Percentiles rank a stretch among this genome's conserved stretches.
phyloP scores from a whole-genome alignment of 2,329 filamentous ascomycete genomes.

The Plectosphaerella cucumerina region DNA sequence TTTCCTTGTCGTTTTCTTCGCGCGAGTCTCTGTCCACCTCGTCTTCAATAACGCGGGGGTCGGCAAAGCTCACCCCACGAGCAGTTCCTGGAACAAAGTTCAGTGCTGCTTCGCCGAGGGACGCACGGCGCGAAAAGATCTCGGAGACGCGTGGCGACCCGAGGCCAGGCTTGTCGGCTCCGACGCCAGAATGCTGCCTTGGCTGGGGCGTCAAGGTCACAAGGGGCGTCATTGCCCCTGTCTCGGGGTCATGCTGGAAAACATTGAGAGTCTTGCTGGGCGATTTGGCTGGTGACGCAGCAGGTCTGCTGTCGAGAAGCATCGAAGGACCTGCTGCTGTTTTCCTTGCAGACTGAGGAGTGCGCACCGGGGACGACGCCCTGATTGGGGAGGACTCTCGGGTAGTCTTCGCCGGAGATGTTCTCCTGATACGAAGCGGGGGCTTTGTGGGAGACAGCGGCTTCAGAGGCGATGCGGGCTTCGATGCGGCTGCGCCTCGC shows the following conservation, averaged over 20 bases:
- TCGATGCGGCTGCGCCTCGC: constrained; percentile 6
- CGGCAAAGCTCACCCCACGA: constrained; percentile 56
- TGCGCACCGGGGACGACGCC: constrained; percentile 19
- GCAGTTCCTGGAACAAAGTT: constrained; percentile 55
- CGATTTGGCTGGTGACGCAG: constrained; percentile 23
- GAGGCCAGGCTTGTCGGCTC: constrained; percentile 65
- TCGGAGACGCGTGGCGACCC: constrained; percentile 72
- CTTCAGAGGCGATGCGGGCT: constrained; percentile 10
- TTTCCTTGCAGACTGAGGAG: constrained; percentile 8
- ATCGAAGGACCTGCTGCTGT: constrained; percentile 10
- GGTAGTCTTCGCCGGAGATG: constrained; percentile 5
- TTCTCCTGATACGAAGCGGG: constrained; percentile 19
- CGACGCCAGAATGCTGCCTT: constrained; percentile 62
- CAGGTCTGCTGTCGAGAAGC: constrained; percentile 16
- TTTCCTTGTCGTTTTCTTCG: constrained; percentile 59
- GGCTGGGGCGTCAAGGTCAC: constrained; percentile 59
- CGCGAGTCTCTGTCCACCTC: constrained; percentile 60
- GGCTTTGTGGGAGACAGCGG: constrained; percentile 2
- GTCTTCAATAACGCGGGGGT: constrained; percentile 57
- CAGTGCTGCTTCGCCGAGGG: constrained; percentile 63
- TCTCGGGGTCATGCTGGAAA: constrained; percentile 50
- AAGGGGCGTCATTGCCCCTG: constrained; percentile 56
- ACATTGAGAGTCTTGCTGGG: constrained; percentile 20
- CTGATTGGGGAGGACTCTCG: constrained; percentile 2
- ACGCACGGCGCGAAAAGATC: constrained; percentile 65